Conservation (phyloP, 1,284 basidiomycete species). For the Peniophora sp. region DNA sequence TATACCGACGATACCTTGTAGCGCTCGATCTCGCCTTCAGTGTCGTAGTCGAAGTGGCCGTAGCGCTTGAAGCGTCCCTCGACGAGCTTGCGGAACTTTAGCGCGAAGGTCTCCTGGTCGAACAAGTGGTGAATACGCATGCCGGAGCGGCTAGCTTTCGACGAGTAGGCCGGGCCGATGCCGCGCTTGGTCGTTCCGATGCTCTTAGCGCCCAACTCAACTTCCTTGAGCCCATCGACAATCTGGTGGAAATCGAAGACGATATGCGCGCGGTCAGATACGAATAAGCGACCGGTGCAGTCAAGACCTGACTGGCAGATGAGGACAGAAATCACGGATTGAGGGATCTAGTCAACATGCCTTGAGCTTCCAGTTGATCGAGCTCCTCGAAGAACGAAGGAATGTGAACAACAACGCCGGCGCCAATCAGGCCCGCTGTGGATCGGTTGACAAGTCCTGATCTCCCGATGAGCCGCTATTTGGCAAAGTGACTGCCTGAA, state of each 20-base stretch:
- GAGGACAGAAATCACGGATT: no score
- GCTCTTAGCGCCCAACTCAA: conserved; percentile 89
- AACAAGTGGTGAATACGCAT: conserved; percentile 95
- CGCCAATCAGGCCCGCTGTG: conserved; percentile 86
- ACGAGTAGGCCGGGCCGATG: conserved; percentile 97
- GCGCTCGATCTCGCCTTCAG: conserved; percentile 89
- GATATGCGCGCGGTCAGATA: conserved; percentile 94
- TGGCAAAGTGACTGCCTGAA: background rate
- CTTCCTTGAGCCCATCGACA: conserved; percentile 97
- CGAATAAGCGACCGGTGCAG: conserved; percentile 80
- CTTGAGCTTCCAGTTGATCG: conserved; percentile 81
- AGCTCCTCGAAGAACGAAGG: conserved; percentile 95
- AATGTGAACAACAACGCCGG: conserved; percentile 91
- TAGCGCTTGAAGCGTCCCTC: conserved; percentile 98
- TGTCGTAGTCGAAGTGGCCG: conserved; percentile 97
- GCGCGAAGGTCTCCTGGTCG: conserved; percentile 79
- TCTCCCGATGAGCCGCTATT: background rate
- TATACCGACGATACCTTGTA: conserved; percentile 67
- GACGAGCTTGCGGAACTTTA: conserved; percentile 92
- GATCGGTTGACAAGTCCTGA: conserved; percentile 85
- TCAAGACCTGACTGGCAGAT: conserved; percentile 59
- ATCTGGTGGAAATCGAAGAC: conserved; percentile 99
- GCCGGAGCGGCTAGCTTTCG: conserved; percentile 94
- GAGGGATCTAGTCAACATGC: conserved; percentile 30
- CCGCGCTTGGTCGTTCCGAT: conserved; percentile 98